A percentile compares a stretch with the other conserved stretches of the same genome.
These are phyloP conservation scores for Teratosphaeria nubilosa DNA, from an alignment of 2,329 filamentous ascomycete species.

Conservation along the genomic window DNA sequence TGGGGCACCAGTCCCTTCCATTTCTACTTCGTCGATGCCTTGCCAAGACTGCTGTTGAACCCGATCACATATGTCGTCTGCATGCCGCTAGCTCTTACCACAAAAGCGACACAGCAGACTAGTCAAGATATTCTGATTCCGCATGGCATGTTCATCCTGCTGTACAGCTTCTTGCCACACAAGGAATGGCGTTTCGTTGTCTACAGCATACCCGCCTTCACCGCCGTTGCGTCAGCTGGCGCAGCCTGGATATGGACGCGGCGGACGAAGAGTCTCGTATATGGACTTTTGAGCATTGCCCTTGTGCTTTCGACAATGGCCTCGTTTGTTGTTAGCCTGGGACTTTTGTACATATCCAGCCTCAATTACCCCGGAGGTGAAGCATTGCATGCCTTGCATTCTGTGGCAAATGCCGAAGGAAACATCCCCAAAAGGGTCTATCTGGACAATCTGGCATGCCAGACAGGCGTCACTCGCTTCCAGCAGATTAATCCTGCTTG, in stretches of 20 bases:
- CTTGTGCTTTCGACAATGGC: slow-evolving; percentile 51
- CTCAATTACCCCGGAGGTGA: slow-evolving; percentile 91
- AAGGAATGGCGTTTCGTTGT: slow-evolving; percentile 96
- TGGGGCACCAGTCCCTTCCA: slow-evolving; percentile 84
- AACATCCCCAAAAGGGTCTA: slow-evolving; percentile 31
- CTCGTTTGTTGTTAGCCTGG: slow-evolving; percentile 51
- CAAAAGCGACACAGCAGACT: slow-evolving; percentile 31
- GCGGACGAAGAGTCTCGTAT: slow-evolving; percentile 50
- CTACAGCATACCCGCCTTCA: slow-evolving; percentile 73
- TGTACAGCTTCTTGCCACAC: slow-evolving; percentile 85
- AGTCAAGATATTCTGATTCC: slow-evolving; percentile 52
- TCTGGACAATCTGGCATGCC: slow-evolving; percentile 52
- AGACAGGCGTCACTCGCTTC: slow-evolving; percentile 54
- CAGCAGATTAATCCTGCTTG: slow-evolving; percentile 38
- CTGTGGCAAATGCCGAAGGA: slow-evolving; percentile 7
- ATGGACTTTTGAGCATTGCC: slow-evolving; percentile 43
- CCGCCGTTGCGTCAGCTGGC: slow-evolving; percentile 63
- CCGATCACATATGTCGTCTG: slow-evolving; percentile 51
- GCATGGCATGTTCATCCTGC: slow-evolving; percentile 57
- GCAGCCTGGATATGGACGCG: slow-evolving; percentile 56
- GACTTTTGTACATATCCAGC: slow-evolving; percentile 67
- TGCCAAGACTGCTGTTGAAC: slow-evolving; percentile 78
- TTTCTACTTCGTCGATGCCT: slow-evolving; percentile 72
- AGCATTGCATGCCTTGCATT: slow-evolving; percentile 48
- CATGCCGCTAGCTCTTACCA: slow-evolving; percentile 42